A percentile compares a stretch with the other conserved stretches of the same genome.
Conservation (phyloP, 2,329 filamentous ascomycete species). For the Alternaria sp. region DNA sequence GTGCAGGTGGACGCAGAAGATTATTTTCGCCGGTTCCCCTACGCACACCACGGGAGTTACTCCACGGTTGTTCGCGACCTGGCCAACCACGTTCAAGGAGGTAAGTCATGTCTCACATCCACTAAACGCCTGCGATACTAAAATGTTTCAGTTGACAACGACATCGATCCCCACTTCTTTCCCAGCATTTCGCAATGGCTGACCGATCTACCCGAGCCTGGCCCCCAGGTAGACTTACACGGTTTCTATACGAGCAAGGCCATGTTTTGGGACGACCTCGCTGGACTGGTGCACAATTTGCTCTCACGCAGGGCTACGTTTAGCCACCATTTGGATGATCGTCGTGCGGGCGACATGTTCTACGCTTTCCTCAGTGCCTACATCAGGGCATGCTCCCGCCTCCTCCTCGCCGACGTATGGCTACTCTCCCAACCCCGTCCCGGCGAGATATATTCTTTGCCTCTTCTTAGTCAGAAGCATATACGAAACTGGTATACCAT, state of each 20-base stretch:
- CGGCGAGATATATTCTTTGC: constrained; percentile 21
- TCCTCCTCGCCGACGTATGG: constrained; percentile 35
- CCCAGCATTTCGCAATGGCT: constrained; percentile 37
- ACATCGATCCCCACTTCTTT: constrained; percentile 33
- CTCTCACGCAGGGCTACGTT: constrained; percentile 37
- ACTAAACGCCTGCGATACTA: constrained; percentile 13
- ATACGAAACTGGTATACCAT: constrained; percentile 32
- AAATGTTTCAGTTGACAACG: constrained; percentile 18
- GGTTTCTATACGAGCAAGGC: constrained; percentile 36
- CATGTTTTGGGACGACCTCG: constrained; percentile 46
- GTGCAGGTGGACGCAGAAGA: constrained; percentile 34
- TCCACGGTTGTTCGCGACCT: constrained; percentile 29
- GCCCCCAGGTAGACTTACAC: constrained; percentile 22
- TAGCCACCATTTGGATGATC: constrained; percentile 35
- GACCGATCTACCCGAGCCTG: constrained; percentile 32
- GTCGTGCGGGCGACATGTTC: constrained; percentile 33
- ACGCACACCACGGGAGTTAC: constrained; percentile 22
- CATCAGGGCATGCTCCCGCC: constrained; percentile 30
- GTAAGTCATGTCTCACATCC: constrained; percentile 18
- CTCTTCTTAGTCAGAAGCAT: constrained; percentile 39
- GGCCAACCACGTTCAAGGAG: constrained; percentile 30
- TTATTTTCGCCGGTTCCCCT: constrained; percentile 44
- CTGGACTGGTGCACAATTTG: constrained; percentile 34
- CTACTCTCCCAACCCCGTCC: constrained; percentile 24
- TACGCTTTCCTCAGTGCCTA: constrained; percentile 38